These are phyloP conservation scores for Cercospora zeae-maydis DNA, from an alignment of 2,329 filamentous ascomycete genomes.

Conservation along the genomic window DNA sequence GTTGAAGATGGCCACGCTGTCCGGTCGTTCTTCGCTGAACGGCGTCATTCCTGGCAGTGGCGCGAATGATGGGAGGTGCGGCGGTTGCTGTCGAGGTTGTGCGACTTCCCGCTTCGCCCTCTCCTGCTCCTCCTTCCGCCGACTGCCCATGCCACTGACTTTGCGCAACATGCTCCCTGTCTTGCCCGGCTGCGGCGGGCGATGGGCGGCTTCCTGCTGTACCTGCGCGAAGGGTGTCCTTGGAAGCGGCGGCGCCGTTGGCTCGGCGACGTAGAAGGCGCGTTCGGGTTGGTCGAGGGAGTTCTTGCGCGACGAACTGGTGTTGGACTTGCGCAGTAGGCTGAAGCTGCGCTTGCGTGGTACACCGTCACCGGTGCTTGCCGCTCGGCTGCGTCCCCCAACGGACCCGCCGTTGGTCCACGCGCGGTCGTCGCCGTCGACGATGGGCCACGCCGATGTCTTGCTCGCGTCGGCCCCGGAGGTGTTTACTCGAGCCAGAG, in stretches of 20 bases:
- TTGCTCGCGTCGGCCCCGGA: background rate
- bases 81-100: conserved; percentile 56
- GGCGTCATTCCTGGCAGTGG: conserved; percentile 51
- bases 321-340: conserved; percentile 9
- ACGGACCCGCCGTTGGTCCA: background rate
- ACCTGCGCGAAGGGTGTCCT: conserved; percentile 5
- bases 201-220: conserved; percentile 4
- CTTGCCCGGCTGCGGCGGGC: background rate
- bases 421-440: background rate
- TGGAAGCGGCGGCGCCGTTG: conserved; percentile 2
- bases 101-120: conserved; percentile 28
- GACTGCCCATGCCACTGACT: conserved; percentile 32
- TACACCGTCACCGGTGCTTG: background rate
- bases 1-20: conserved; percentile 59
- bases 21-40: conserved; percentile 58
- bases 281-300: conserved; percentile 7
- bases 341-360: conserved; percentile 10
- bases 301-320: conserved; percentile 7
- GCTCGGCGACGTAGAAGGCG: conserved; percentile 4
- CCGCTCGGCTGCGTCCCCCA: conserved; percentile 13
- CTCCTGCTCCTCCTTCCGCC: conserved; percentile 23
- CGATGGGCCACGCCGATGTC: conserved; percentile 2
- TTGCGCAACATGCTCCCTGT: conserved; percentile 33
- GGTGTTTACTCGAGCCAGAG: conserved; percentile 1
- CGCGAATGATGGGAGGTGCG: conserved; percentile 51